A percentile compares a stretch with the other conserved stretches of the same genome.
phyloP scores from a whole-genome alignment of 306 rosid species.

The Prinsepia uniflora region DNA sequence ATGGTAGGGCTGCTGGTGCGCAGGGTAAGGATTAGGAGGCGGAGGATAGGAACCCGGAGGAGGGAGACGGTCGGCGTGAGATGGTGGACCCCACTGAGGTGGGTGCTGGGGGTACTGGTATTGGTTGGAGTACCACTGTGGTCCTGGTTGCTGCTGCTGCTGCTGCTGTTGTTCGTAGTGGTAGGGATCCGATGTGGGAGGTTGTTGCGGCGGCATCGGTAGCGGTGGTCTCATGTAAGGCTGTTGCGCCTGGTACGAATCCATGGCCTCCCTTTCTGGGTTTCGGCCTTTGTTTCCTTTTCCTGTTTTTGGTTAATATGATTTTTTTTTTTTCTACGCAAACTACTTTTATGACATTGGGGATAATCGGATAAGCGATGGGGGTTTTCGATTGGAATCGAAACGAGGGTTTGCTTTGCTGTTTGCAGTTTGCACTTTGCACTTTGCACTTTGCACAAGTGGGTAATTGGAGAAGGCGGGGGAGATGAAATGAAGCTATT shows the following conservation, averaged over 20 bases:
- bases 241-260: conserved; percentile 63
- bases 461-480: background rate
- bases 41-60: conserved; percentile 54
- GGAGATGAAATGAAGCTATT: background rate
- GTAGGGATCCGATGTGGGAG: conserved; percentile 59
- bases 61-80: conserved; percentile 34
- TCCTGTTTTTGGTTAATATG: background rate
- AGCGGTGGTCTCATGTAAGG: conserved; percentile 54
- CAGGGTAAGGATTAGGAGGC: conserved; percentile 38
- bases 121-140: conserved; percentile 64
- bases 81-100: conserved; percentile 68
- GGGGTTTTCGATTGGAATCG: background rate
- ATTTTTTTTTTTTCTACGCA: too few relatives aligned
- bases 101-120: conserved; percentile 74
- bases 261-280: conserved; percentile 36
- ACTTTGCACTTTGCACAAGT: background rate
- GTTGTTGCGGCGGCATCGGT: conserved; percentile 39
- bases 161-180: conserved; percentile 40
- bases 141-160: conserved; percentile 46
- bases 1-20: conserved; percentile 41
- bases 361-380: background rate
- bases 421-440: background rate
- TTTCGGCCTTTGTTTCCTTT: background rate
- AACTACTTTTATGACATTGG: background rate
- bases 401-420: conserved; percentile 6